Percentiles rank a stretch among this genome's conserved stretches.
These are phyloP conservation scores for Phlebiopsis flavidoalba DNA, from an alignment of 768 basidiomycete genomes.

Conservation along the genomic window DNA sequence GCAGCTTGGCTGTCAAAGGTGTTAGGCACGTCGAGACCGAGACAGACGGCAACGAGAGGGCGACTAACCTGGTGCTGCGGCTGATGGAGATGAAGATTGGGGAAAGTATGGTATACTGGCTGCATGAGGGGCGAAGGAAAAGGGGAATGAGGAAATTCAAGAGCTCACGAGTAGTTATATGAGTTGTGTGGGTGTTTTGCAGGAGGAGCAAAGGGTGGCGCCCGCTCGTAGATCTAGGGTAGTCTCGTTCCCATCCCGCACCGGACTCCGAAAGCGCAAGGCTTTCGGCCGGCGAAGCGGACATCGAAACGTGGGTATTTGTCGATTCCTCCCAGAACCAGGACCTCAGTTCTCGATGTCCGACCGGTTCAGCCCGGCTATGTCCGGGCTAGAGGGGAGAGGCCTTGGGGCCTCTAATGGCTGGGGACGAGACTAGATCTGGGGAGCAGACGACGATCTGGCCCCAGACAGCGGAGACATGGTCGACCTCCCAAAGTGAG, in stretches of 20 bases:
- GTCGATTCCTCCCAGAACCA: no score
- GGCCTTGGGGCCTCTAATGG: no score
- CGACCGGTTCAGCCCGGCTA: no score
- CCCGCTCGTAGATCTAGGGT: no score
- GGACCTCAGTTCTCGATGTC: no score
- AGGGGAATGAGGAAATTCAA: neutral
- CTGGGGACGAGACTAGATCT: no score
- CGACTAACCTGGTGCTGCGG: neutral
- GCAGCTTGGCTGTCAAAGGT: neutral
- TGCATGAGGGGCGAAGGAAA: neutral
- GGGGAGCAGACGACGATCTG: neutral
- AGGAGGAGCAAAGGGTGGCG: neutral
- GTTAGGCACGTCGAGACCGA: no score
- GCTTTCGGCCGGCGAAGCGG: no score
- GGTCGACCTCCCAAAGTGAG: neutral
- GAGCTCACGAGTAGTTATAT: neutral
- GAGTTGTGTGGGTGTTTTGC: slow-evolving; percentile 2
- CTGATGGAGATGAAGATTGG: neutral
- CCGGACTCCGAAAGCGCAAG: no score
- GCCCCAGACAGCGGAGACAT: slow-evolving; percentile 1
- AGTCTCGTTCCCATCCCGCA: no score
- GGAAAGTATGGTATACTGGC: neutral
- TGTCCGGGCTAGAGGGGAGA: no score
- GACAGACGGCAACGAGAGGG: neutral
- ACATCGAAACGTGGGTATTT: no score